A percentile compares a stretch with the other conserved stretches of the same genome.
Conservation (phyloP, 345 rosid genomes). For the Aquilaria malaccensis region DNA sequence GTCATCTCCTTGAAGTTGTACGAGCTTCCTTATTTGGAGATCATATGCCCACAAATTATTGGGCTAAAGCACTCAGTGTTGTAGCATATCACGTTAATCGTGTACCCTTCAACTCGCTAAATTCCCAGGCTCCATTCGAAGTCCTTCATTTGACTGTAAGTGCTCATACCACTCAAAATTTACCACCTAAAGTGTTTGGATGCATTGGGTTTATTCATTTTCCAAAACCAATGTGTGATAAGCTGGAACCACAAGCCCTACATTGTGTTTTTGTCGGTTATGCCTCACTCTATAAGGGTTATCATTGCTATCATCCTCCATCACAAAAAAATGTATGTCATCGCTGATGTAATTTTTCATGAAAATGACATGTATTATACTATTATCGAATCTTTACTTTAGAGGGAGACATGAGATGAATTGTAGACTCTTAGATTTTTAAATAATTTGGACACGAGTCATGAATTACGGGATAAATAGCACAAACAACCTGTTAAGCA, state of each 20-base stretch:
- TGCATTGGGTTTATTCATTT: neutral
- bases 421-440: no score
- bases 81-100: neutral
- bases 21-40: neutral
- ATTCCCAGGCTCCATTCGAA: neutral
- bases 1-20: neutral
- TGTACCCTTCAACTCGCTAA: neutral
- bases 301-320: neutral
- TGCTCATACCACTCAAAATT: neutral
- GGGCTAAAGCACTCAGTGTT: neutral
- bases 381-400: neutral
- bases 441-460: neutral
- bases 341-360: neutral
- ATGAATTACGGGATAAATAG: no score
- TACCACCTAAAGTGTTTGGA: neutral
- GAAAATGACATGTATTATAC: neutral
- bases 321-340: neutral
- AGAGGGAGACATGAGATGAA: conserved; percentile 1
- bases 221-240: neutral
- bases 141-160: neutral
- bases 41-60: conserved; percentile 1
- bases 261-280: conserved; percentile 11
- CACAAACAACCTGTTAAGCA: no score
- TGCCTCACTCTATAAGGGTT: conserved; percentile 5
- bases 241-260: conserved; percentile 3